These are phyloP conservation scores for Ulmus americana DNA, from an alignment of 331 rosid genomes.

Conservation along the genomic window DNA sequence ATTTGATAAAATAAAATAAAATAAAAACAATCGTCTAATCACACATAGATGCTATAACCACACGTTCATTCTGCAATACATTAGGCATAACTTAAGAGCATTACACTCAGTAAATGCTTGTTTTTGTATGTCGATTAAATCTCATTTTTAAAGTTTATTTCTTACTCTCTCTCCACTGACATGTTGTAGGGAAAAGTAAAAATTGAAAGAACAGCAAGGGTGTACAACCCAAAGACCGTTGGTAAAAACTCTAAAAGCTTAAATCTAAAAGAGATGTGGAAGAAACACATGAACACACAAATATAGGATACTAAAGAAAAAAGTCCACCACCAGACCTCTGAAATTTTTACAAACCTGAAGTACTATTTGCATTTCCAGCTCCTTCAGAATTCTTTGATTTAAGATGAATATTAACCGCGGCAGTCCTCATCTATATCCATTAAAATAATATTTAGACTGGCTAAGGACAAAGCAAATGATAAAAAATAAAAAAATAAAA, in stretches of 20 bases:
- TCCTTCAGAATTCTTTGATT: constrained; percentile 36
- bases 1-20: background rate
- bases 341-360: constrained; percentile 40
- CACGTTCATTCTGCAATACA: background rate
- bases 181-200: background rate
- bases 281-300: background rate
- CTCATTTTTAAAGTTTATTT: background rate
- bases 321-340: background rate
- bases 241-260: background rate
- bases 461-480: constrained; percentile 7
- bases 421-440: constrained; percentile 60
- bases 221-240: background rate
- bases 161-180: background rate
- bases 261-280: background rate
- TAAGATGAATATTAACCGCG: constrained; percentile 33
- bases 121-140: background rate
- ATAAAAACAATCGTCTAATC: background rate
- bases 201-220: background rate
- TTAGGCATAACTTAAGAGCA: background rate
- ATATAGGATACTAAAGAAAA: background rate
- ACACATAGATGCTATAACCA: background rate
- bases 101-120: background rate
- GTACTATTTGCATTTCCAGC: constrained; percentile 35
- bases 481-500: background rate
- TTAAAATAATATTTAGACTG: constrained; percentile 16